Conservation (phyloP, 169 alveolate species). For the Plasmodium berghei region DNA sequence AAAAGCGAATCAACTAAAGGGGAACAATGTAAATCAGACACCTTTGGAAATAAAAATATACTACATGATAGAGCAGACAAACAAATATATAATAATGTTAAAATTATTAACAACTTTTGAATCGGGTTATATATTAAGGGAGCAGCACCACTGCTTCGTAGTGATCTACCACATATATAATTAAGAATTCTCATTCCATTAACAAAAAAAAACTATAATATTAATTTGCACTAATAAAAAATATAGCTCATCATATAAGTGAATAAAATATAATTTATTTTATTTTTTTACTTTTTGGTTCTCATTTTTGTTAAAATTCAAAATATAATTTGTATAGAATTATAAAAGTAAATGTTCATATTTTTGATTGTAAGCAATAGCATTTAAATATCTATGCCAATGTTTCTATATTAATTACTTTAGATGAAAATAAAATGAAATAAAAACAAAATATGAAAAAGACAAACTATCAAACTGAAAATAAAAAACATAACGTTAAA, state of each 20-base stretch:
- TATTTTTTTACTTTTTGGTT: too few species aligned
- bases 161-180: conserved; percentile 78
- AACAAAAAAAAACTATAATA: not conserved
- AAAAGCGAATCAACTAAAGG: conserved; percentile 79
- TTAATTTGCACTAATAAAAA: not conserved
- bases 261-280: not conserved
- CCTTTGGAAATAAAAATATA: conserved; percentile 79
- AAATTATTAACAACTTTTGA: conserved; percentile 78
- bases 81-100: conserved; percentile 73
- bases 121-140: conserved; percentile 84
- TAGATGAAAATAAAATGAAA: too few species aligned
- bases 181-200: conserved; percentile 73
- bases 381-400: too few species aligned
- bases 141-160: conserved; percentile 78
- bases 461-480: too few species aligned
- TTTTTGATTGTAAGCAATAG: too few species aligned
- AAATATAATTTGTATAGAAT: too few species aligned
- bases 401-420: too few species aligned
- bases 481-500: too few species aligned
- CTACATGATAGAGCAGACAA: conserved; percentile 77
- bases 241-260: not conserved
- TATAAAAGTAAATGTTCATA: too few species aligned
- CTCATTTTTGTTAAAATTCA: too few species aligned
- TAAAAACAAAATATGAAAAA: too few species aligned
- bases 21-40: conserved; percentile 82